Base-by-base conservation (phyloP, 1,139 yeast genomes). In the Kodamaea suecica region DNA sequence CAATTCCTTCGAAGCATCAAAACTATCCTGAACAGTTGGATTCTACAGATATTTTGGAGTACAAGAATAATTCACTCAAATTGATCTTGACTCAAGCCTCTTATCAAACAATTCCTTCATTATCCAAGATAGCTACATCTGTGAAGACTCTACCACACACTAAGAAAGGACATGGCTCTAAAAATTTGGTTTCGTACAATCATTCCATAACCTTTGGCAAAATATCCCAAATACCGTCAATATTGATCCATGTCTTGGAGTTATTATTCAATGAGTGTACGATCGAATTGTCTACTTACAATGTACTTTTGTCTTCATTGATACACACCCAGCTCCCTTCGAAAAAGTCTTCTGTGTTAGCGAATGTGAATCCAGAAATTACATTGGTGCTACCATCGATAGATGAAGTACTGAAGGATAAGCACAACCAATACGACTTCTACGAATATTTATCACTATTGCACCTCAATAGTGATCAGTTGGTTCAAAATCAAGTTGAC, bases 141-240 rank as follows among this genome's bases (percentile, higher is more conserved):
- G 37, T 45, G 3, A 45, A 41, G 32, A 46, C 42, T 24, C 28
- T 51, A 12, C 34, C 44, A 4, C 45, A 42, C 6, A 38, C 49
- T 8, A 55, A 53, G 29, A 35, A 34, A 16, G 60, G 60, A 12
- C 60, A 55, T 33, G 60, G 60, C 0, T 38, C 57, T 2, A 36
- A 42, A 25, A 37, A 44, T 20, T 34, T 37, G 21, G 54, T 44
- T 8, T 37, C 49, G 3, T 45, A 37, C 35, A 38, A 36, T 29
- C 39, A 50, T 36, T 31, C 35, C 10, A 38, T 51, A n/a, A 28
- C 37, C 6, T 33, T 50, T 10, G 34, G 37, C 5, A 33, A 35
- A n/a, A 12, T 38, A 10, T 8, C 27, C 3, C 8, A 12, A 5
- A 13, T 38, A 8, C 37, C 39, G 2, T 17, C 37, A 3, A 17